Evolutionary conservation across 352 stramenopile genomes (phyloP).

Genomic region (Phytophthora multivora): DNA sequence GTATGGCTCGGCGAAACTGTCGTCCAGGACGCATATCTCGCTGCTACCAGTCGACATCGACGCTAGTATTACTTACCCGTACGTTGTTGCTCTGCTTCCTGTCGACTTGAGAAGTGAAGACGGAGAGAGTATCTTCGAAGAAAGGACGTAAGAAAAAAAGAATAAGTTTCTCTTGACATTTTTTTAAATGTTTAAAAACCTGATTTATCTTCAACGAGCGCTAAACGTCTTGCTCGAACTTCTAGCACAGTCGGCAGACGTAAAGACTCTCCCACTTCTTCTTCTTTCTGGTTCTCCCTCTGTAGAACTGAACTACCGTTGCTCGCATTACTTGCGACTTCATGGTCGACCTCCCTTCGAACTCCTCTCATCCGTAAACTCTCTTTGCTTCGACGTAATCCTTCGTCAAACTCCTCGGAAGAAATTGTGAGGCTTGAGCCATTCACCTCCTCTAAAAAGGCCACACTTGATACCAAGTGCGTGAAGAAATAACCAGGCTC

Average conservation of each 20-base stretch:
- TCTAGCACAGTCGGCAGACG: constrained; percentile 44
- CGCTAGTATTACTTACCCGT: background rate
- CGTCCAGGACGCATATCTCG: constrained; percentile 6
- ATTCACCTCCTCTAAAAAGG: constrained; percentile 81
- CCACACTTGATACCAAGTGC: constrained; percentile 83
- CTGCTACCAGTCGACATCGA: background rate
- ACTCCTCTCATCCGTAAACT: constrained; percentile 6
- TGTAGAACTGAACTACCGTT: constrained; percentile 4
- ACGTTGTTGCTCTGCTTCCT: background rate
- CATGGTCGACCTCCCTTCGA: constrained; percentile 27
- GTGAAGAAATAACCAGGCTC: constrained; percentile 94
- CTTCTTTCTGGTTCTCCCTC: background rate
- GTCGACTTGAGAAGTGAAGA: constrained; percentile 5
- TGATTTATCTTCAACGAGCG: background rate
- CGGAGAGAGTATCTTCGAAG: constrained; percentile 1
- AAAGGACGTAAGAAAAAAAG: constrained; percentile 13
- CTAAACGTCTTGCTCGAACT: constrained; percentile 44
- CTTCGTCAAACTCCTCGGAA: constrained; percentile 73
- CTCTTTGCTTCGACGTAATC: constrained; percentile 46
- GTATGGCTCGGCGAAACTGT: constrained; percentile 12
- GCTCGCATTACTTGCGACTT: constrained; percentile 21
- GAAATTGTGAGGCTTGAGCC: constrained; percentile 74
- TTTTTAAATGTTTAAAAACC: background rate
- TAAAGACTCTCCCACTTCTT: constrained; percentile 12
- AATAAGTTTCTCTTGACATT: background rate